phyloP scores from a whole-genome alignment of 1,284 basidiomycete species.

The Naganishia liquefaciens region DNA sequence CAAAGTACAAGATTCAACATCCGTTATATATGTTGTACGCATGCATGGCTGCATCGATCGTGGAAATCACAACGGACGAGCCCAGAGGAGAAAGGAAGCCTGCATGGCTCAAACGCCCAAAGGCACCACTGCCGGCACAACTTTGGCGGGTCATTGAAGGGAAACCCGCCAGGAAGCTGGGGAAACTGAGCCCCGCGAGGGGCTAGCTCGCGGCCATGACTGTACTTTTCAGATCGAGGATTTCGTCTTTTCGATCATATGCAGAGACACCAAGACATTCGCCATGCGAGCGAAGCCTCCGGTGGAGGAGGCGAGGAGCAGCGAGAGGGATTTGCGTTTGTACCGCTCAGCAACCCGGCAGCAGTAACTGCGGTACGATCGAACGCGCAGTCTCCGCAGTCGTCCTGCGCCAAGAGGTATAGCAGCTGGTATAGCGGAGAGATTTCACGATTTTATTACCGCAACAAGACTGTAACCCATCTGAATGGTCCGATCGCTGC shows the following conservation, averaged over 20 bases:
- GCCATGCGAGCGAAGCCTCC: too few relatives aligned
- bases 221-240: slow-evolving; percentile 17
- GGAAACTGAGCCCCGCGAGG: slow-evolving; percentile 6
- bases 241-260: slow-evolving; percentile 9
- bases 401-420: slow-evolving; percentile 5
- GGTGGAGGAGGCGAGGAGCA: not conserved
- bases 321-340: not conserved
- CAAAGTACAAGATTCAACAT: not conserved
- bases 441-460: not conserved
- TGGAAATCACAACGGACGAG: not conserved
- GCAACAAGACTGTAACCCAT: not conserved
- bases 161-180: not conserved
- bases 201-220: not conserved
- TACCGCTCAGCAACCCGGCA: slow-evolving; percentile 2
- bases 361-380: not conserved
- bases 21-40: too few relatives aligned
- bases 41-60: not conserved
- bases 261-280: not conserved
- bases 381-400: slow-evolving; percentile 17
- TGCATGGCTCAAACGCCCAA: not conserved
- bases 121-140: not conserved
- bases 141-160: not conserved
- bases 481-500: not conserved
- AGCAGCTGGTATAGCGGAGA: not conserved
- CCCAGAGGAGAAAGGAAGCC: not conserved